These are phyloP conservation scores for Hemileia vastatrix DNA, from an alignment of 1,284 basidiomycete genomes.

Conservation along the genomic window DNA sequence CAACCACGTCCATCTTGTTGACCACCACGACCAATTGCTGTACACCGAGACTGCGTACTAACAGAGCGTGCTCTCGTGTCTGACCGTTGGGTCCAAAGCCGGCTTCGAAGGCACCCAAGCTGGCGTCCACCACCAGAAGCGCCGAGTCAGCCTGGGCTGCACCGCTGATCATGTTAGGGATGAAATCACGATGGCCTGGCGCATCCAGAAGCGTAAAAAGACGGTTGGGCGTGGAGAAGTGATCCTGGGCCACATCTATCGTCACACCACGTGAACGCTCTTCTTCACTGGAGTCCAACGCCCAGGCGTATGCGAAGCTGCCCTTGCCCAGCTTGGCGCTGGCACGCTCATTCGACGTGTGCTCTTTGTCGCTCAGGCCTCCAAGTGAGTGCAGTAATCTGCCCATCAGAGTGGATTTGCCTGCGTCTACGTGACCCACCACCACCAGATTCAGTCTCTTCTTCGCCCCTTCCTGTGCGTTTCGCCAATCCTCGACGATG, in stretches of 20 bases:
- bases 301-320: constrained; percentile 97
- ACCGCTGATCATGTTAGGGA: constrained; percentile 98
- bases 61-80: constrained; percentile 87
- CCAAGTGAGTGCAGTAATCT: constrained; percentile 85
- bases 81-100: constrained; percentile 91
- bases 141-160: constrained; percentile 95
- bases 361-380: constrained; percentile 71
- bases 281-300: constrained; percentile 82
- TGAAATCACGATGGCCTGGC: constrained; percentile 92
- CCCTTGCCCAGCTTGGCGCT: constrained; percentile 82
- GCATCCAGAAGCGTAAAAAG: constrained; percentile 88
- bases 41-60: constrained; percentile 89
- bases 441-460: background rate
- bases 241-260: constrained; percentile 88
- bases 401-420: constrained; percentile 97
- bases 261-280: constrained; percentile 81
- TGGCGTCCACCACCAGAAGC: constrained; percentile 84
- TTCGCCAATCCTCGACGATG: constrained; percentile 4
- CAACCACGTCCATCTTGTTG: constrained; percentile 85
- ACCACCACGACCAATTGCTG: constrained; percentile 82
- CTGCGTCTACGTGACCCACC: constrained; percentile 94
- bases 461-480: background rate
- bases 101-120: constrained; percentile 84
- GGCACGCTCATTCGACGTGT: constrained; percentile 76
- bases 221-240: constrained; percentile 64